Evolutionary conservation across 164 flowering plant species (phyloP), one percentile per base, ranked within the genome.

Genomic region (Stephania cephalantha): DNA sequence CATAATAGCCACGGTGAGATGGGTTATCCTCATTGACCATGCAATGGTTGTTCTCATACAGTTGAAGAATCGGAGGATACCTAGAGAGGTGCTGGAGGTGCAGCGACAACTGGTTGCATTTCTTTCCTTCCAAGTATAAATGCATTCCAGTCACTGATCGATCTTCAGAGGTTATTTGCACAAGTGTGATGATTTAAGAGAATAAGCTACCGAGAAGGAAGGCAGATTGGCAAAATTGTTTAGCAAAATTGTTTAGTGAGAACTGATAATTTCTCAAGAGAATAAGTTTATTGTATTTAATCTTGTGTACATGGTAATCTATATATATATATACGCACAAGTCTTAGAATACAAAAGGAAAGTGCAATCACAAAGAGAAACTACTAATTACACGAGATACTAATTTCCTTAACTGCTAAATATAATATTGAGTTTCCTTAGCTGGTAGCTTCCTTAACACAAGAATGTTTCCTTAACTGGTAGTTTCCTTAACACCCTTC

Each of bases 21-120:
- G 85, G 88, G 10, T 71, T 18, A 53, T 87, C 86, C 65, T 85
- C 82, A 13, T 69, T 64, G n/a, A 85, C 81, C 12, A 82, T 82
- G 35, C 81, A 79, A 69, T 74, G 82, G 31, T 72, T 84, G 68
- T 90, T 88, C 46, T 88, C 88, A 1, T 88, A 79, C 45, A 91
- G 87, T 71, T 87, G 89, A 73, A 91, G 85, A 30, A 74, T 80
- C 52, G 73, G 70, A 3, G 99, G 99, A 71, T 87, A 84, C 25
- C 83, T 76, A 5, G 95, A 82, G 29, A 95, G 93, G 81, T 95
- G 97, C 79, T 91, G 98, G 65, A 95, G 89, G 84, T 95, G 99
- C 78, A 95, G 84, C n/a, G 93, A 94, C 18, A 95, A 81, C 76
- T 85, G 90, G 80, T 95, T 84, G 50, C 87, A 82, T 81, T 81